Evolutionary conservation across 2,329 filamentous ascomycete species (phyloP).

Genomic region (Didymella segeticola): DNA sequence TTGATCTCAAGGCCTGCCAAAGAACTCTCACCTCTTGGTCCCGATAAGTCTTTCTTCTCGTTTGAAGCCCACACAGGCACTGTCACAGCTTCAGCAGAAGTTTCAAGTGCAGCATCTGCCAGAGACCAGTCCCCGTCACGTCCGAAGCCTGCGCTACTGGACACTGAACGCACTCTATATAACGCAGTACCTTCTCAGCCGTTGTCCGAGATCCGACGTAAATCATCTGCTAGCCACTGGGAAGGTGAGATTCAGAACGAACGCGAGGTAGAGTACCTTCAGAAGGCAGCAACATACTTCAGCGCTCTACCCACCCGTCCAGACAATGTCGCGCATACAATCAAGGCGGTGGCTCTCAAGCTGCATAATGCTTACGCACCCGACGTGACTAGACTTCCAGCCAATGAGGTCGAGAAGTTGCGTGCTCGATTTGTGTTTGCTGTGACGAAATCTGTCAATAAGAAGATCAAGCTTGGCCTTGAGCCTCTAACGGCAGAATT

Average conservation of each 20-base stretch:
- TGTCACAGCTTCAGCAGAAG: not conserved
- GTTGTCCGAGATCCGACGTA: too few relatives aligned
- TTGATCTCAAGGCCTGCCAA: not conserved
- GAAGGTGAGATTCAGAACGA: constrained; percentile 1
- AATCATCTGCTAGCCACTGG: not conserved
- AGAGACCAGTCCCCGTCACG: too few relatives aligned
- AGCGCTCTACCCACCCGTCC: constrained; percentile 16
- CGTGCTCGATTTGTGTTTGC: constrained; percentile 30
- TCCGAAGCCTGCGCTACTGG: not conserved
- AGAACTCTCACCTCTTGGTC: not conserved
- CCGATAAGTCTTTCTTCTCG: constrained; percentile 11
- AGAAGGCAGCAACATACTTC: constrained; percentile 27
- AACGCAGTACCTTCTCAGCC: not conserved
- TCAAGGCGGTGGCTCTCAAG: constrained; percentile 28
- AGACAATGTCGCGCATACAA: constrained; percentile 4
- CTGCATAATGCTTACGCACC: constrained; percentile 21
- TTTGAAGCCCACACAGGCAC: constrained; percentile 1
- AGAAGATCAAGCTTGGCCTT: constrained; percentile 17
- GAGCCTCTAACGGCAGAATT: constrained; percentile 15
- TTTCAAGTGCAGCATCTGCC: too few relatives aligned
- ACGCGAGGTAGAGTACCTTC: constrained; percentile 23
- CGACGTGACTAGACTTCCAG: not conserved
- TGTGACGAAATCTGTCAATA: constrained; percentile 29
- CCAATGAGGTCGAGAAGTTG: constrained; percentile 19
- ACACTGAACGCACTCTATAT: not conserved